phyloP scores from a whole-genome alignment of 1,284 basidiomycete genomes.

The Neonothopanus nambi region DNA sequence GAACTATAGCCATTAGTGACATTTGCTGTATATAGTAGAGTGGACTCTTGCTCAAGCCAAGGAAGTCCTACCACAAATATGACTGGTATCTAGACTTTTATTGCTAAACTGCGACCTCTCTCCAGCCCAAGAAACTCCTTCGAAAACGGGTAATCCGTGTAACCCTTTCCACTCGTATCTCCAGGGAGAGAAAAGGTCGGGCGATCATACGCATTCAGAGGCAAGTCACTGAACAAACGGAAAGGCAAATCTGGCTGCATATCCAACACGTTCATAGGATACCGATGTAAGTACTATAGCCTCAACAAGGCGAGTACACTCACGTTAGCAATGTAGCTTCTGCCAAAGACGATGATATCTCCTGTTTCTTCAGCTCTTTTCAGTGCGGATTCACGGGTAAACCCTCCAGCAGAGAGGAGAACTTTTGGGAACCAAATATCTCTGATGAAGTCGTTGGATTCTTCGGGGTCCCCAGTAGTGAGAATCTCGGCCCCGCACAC shows the following conservation, averaged over 20 bases:
- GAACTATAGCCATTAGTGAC: no score
- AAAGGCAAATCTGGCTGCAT: background rate
- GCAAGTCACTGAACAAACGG: background rate
- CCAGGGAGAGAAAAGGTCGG: background rate
- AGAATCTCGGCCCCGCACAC: constrained; percentile 18
- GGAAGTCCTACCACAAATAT: no score
- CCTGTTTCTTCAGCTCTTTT: constrained; percentile 32
- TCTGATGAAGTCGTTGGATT: constrained; percentile 23
- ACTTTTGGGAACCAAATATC: constrained; percentile 8
- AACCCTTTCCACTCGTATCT: constrained; percentile 1
- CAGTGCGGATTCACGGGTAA: constrained; percentile 34
- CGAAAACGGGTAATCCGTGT: background rate
- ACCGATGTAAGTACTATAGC: no score
- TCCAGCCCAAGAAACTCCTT: background rate
- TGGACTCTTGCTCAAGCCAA: background rate
- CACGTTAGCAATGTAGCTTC: constrained; percentile 21
- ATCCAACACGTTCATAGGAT: background rate
- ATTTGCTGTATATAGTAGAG: no score
- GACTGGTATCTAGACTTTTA: background rate
- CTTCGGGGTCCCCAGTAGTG: background rate
- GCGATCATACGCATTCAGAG: background rate
- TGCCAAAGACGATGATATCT: constrained; percentile 47
- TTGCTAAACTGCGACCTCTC: background rate
- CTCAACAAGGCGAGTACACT: constrained; percentile 16
- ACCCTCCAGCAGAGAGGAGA: constrained; percentile 20